Evolutionary conservation across 2,329 filamentous ascomycete species (phyloP).

Genomic region (Cyclaneusma minus): DNA sequence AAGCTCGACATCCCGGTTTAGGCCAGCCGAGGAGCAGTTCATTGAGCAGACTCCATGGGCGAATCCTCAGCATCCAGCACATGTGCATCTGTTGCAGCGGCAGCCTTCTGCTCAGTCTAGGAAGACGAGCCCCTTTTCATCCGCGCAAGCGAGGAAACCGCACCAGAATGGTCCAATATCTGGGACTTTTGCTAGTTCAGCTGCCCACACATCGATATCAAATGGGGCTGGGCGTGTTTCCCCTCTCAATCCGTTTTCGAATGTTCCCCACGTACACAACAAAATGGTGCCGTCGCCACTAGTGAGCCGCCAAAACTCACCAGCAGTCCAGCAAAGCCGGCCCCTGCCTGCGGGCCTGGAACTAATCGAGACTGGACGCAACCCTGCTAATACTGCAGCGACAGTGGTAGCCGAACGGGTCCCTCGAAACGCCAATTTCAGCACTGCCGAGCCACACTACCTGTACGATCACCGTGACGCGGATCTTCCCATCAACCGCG

Average conservation of each 20-base stretch:
- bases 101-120: constrained; percentile 23
- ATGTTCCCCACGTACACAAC: constrained; percentile 12
- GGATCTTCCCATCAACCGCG: constrained; percentile 10
- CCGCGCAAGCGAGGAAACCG: constrained; percentile 20
- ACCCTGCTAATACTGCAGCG: too few relatives aligned
- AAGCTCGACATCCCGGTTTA: constrained; percentile 19
- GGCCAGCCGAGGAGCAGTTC: constrained; percentile 69
- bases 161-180: constrained; percentile 17
- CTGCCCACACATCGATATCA: constrained; percentile 8
- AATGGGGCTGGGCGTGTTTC: constrained; percentile 16
- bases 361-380: neutral
- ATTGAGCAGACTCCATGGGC: constrained; percentile 86
- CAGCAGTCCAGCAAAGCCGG: constrained; percentile 16
- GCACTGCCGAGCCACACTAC: too few relatives aligned
- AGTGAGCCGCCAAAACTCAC: constrained; percentile 17
- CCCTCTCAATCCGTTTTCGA: constrained; percentile 16
- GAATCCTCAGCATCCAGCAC: constrained; percentile 67
- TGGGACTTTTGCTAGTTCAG: constrained; percentile 17
- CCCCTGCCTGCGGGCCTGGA: constrained; percentile 3
- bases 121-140: constrained; percentile 19
- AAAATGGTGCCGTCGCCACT: constrained; percentile 16
- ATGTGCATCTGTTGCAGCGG: constrained; percentile 27
- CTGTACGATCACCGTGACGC: too few relatives aligned
- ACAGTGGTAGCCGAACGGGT: too few relatives aligned
- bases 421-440: too few relatives aligned